Evolutionary conservation across 768 basidiomycete species (phyloP), one percentile per base, ranked within the genome.

Genomic region (Fomitopsis pulvina): DNA sequence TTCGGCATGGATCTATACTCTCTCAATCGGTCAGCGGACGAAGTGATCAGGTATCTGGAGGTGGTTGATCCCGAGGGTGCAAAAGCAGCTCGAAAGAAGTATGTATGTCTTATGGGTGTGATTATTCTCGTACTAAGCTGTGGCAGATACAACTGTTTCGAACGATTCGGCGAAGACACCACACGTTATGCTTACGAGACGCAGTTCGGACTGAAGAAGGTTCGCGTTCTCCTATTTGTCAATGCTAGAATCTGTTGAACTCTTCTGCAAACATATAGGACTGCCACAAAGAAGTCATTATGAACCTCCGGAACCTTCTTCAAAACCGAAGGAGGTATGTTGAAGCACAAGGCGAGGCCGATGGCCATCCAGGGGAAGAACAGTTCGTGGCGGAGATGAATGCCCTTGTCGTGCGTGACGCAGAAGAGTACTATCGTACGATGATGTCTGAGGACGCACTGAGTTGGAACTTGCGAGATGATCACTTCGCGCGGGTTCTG

Each of bases 381-480:
- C 60, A 59, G 34, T 62, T 63, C 48, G 49, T 60, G 34, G 62
- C 63, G 2, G 64, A 63, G 45, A 64, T 63, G 56, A 64, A 66
- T 41, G 61, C 64, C 1, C 50, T 57, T 3, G 57, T 66, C 24
- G 64, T 66, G 7, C 50, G 52, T 21, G 60, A 66, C 37, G 64
- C 63, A 2, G 63, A 66, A 45, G 57, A 62, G 44, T 64, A 66
- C 53, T 63, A 66, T 40, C 58, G 62, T 28, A 57, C 59, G 14
- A 63, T 66, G 63, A 45, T 60, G 50, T 49, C 51, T 8, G 60
- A 62, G 26, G 57, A 58, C 29, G 57, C 49, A n/a, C 53, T 45
- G 16, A 59, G 60, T 34, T 66, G 64, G 61, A 64, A 66, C 29
- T 46, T 64, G 2, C 52, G 59, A 26, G 62, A 61, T 48, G 56